phyloP scores from a whole-genome alignment of 2,329 filamentous ascomycete genomes.

The Gnomoniopsis smithogilvyi region DNA sequence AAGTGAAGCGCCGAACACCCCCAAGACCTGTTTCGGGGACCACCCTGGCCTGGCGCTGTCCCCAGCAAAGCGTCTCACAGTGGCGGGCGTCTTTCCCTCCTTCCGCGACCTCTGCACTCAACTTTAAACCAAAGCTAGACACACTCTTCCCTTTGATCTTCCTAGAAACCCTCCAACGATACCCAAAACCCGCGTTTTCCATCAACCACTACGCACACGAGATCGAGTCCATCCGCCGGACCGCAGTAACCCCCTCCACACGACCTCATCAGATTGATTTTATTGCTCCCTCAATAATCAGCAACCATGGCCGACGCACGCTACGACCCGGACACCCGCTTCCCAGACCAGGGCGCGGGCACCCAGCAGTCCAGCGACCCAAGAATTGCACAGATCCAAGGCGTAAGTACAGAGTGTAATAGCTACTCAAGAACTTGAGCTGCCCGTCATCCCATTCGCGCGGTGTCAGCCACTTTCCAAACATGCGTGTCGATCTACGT shows the following conservation, averaged over 20 bases:
- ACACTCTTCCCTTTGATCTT: not conserved
- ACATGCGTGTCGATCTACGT: not conserved
- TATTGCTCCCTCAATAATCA: not conserved
- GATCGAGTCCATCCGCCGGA: not conserved
- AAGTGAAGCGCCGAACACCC: not conserved
- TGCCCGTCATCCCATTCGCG: not conserved
- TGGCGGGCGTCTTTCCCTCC: not conserved
- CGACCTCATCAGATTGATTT: not conserved
- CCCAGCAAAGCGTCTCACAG: conserved; percentile 5
- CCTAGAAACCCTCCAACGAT: not conserved
- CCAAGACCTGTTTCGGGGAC: conserved; percentile 5
- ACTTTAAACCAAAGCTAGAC: conserved; percentile 1
- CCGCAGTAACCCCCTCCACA: not conserved
- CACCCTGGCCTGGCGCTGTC: not conserved
- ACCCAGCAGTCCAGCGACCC: conserved; percentile 7
- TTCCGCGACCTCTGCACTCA: not conserved
- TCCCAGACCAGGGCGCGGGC: not conserved
- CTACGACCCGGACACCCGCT: conserved; percentile 11
- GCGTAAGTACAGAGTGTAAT: conserved; percentile 2
- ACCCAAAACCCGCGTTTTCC: not conserved
- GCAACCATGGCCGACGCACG: conserved; percentile 8
- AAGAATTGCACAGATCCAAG: conserved; percentile 9
- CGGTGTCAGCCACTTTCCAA: not conserved
- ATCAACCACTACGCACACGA: not conserved
- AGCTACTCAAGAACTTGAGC: not conserved